phyloP scores from a whole-genome alignment of 139 green algal genomes.

The Coelastrella sp. region DNA sequence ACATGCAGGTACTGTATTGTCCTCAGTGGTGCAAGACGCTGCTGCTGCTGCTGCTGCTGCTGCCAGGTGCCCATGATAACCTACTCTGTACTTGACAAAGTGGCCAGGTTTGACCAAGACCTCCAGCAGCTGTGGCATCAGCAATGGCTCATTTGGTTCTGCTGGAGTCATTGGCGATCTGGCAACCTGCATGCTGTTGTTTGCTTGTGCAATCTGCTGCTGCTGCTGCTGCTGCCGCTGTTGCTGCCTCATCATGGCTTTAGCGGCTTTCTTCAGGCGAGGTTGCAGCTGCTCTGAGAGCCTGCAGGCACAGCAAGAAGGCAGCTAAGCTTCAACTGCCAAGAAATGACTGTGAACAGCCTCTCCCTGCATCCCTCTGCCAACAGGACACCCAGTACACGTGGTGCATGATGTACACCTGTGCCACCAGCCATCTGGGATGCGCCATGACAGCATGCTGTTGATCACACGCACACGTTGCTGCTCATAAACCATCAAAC shows the following conservation, averaged over 20 bases:
- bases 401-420: no score
- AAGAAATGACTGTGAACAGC: not conserved
- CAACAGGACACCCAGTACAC: no score
- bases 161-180: not conserved
- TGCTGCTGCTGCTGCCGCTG: not conserved
- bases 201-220: not conserved
- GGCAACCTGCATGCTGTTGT: not conserved
- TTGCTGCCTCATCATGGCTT: not conserved
- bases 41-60: not conserved
- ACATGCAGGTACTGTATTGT: no score
- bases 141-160: not conserved
- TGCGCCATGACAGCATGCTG: no score
- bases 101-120: not conserved
- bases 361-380: no score
- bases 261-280: not conserved
- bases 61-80: not conserved
- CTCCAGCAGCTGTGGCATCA: slow-evolving; percentile 7
- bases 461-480: no score
- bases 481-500: no score
- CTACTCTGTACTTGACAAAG: not conserved
- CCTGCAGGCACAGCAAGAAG: slow-evolving; percentile 22
- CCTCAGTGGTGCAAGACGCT: not conserved
- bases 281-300: not conserved
- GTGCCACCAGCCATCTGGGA: no score
- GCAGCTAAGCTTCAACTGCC: not conserved